Evolutionary conservation across 768 basidiomycete species (phyloP).

Genomic region (Sporobolomyces roseus): DNA sequence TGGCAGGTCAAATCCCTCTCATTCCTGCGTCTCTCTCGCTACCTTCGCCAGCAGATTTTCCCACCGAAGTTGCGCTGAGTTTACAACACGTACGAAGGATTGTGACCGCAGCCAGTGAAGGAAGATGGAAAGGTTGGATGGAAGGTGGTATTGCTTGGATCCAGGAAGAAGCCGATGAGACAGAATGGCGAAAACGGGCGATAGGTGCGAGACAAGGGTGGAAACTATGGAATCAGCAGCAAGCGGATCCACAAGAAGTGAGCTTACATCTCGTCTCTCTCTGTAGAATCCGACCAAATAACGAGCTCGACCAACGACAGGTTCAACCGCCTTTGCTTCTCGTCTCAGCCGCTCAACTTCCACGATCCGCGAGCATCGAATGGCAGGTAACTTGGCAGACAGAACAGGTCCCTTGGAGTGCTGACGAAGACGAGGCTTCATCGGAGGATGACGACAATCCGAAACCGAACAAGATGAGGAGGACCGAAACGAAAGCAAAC

Average conservation of each 20-base stretch:
- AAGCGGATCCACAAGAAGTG: neutral
- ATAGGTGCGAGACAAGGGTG: neutral
- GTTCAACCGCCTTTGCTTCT: constrained; percentile 42
- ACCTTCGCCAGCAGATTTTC: constrained; percentile 56
- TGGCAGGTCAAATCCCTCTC: constrained; percentile 94
- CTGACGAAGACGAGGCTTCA: constrained; percentile 22
- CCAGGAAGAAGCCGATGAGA: constrained; percentile 24
- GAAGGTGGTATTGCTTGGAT: constrained; percentile 74
- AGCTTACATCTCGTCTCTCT: too few relatives aligned
- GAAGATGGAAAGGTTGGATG: constrained; percentile 61
- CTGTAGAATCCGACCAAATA: too few relatives aligned
- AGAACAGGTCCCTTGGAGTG: constrained; percentile 14
- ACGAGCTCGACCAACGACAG: neutral
- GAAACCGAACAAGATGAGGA: neutral
- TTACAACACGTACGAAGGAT: constrained; percentile 77
- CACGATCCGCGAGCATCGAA: constrained; percentile 50
- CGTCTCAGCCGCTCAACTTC: constrained; percentile 48
- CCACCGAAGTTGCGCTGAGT: constrained; percentile 66
- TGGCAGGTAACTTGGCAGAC: constrained; percentile 49
- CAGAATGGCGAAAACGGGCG: neutral
- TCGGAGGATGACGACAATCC: constrained; percentile 10
- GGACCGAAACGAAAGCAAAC: neutral
- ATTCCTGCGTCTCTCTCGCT: constrained; percentile 69
- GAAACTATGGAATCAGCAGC: neutral
- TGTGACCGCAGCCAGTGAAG: constrained; percentile 59